phyloP scores from a whole-genome alignment of 2,329 filamentous ascomycete species.

The Alternaria sp. region DNA sequence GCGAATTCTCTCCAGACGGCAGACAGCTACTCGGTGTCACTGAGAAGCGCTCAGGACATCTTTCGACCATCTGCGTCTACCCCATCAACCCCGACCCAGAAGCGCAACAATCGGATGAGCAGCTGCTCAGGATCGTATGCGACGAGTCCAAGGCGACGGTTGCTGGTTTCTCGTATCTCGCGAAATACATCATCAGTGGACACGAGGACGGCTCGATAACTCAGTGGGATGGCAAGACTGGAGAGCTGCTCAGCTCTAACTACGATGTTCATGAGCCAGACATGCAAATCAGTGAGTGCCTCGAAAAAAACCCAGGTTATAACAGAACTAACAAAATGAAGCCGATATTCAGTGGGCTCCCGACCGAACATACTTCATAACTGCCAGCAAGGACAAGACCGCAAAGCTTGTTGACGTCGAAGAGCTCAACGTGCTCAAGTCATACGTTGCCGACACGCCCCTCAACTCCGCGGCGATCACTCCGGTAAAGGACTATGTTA shows the following conservation, averaged over 20 bases:
- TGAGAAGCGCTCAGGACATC: conserved; percentile 97
- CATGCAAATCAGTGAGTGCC: conserved; percentile 68
- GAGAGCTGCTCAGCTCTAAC: conserved; percentile 80
- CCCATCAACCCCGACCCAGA: conserved; percentile 86
- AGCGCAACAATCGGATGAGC: conserved; percentile 85
- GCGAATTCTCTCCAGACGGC: conserved; percentile 96
- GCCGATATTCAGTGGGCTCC: conserved; percentile 93
- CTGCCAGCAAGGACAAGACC: conserved; percentile 96
- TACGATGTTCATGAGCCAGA: conserved; percentile 87
- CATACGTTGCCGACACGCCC: conserved; percentile 88
- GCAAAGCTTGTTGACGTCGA: conserved; percentile 89
- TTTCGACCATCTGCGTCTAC: conserved; percentile 92
- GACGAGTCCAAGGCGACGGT: conserved; percentile 94
- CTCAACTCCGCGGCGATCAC: conserved; percentile 96
- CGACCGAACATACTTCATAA: conserved; percentile 98
- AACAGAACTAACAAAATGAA: conserved; percentile 66
- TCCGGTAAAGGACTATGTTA: conserved; percentile 95
- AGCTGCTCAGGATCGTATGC: conserved; percentile 85
- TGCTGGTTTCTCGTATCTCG: conserved; percentile 93
- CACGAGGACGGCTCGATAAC: conserved; percentile 96
- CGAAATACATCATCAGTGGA: conserved; percentile 95
- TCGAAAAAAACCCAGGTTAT: not conserved
- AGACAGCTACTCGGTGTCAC: conserved; percentile 90
- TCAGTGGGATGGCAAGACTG: conserved; percentile 89
- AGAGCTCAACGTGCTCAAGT: conserved; percentile 92